A percentile compares a stretch with the other conserved stretches of the same genome.
Evolutionary conservation across 208 protist genomes (phyloP).

Genomic region (Leishmania amazonensis): DNA sequence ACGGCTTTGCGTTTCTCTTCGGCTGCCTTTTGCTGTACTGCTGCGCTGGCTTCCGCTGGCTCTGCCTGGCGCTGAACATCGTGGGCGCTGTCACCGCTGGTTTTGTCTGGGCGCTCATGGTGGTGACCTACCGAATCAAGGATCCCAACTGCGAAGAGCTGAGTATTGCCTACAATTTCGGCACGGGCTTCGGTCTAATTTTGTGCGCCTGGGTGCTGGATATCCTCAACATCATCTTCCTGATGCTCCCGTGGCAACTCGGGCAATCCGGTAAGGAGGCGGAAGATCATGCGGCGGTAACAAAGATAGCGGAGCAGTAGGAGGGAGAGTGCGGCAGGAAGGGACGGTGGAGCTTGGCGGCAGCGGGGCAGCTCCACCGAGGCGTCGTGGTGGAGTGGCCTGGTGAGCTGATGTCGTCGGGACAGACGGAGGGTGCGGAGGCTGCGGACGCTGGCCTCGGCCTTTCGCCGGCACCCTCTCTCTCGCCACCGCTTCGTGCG

Average conservation of each 20-base stretch:
- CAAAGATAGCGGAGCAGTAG: no score
- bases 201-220: slow-evolving; percentile 41
- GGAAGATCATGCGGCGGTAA: no score
- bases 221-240: slow-evolving; percentile 43
- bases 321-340: no score
- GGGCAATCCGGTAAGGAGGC: no score
- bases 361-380: no score
- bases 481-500: no score
- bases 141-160: neutral
- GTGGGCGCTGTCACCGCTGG: slow-evolving; percentile 20
- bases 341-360: no score
- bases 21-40: slow-evolving; percentile 43
- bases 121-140: slow-evolving; percentile 20
- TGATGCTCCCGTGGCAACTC: slow-evolving; percentile 41
- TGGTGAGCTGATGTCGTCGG: no score
- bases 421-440: no score
- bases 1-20: slow-evolving; percentile 22
- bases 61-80: slow-evolving; percentile 39
- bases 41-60: slow-evolving; percentile 39
- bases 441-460: no score
- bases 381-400: no score
- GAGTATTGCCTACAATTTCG: slow-evolving; percentile 24
- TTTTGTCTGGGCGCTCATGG: slow-evolving; percentile 43
- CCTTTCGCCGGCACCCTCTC: no score
- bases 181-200: slow-evolving; percentile 44